These are phyloP conservation scores for Amyloporia xantha DNA, from an alignment of 768 basidiomycete species.

Conservation along the genomic window DNA sequence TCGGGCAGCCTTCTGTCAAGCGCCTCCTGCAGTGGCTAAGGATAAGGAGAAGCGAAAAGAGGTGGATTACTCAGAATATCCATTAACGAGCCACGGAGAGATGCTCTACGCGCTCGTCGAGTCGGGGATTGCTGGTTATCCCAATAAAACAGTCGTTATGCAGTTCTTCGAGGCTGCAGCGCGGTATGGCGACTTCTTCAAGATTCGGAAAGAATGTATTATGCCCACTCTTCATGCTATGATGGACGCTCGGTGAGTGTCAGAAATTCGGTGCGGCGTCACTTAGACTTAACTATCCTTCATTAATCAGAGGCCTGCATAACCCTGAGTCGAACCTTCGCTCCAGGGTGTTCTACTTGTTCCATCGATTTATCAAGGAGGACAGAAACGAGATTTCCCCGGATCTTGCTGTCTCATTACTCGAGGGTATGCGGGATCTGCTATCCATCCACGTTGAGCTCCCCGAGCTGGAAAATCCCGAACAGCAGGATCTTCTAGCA, in stretches of 20 bases:
- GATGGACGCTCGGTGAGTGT: slow-evolving; percentile 68
- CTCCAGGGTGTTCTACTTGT: slow-evolving; percentile 84
- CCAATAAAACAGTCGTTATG: slow-evolving; percentile 75
- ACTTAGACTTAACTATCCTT: slow-evolving; percentile 1
- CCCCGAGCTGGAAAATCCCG: slow-evolving; percentile 67
- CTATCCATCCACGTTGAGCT: slow-evolving; percentile 69
- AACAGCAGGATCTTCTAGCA: slow-evolving; percentile 61
- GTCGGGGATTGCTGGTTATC: slow-evolving; percentile 76
- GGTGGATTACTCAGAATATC: slow-evolving; percentile 70
- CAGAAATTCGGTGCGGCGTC: neutral
- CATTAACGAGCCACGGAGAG: slow-evolving; percentile 86
- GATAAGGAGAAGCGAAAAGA: slow-evolving; percentile 63
- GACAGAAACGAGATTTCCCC: slow-evolving; percentile 68
- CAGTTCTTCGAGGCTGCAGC: slow-evolving; percentile 91
- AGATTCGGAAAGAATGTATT: slow-evolving; percentile 83
- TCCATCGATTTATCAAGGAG: slow-evolving; percentile 87
- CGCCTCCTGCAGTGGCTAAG: slow-evolving; percentile 54
- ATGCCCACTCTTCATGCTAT: slow-evolving; percentile 84
- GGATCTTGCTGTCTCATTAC: slow-evolving; percentile 62
- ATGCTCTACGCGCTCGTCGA: slow-evolving; percentile 80
- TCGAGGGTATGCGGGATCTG: slow-evolving; percentile 71
- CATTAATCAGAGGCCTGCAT: slow-evolving; percentile 74
- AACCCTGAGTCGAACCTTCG: slow-evolving; percentile 63
- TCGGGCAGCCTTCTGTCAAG: slow-evolving; percentile 78
- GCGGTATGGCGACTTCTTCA: slow-evolving; percentile 97